These are phyloP conservation scores for Aspergillus hancockii DNA, from an alignment of 495 filamentous ascomycete genomes.

Conservation along the genomic window DNA sequence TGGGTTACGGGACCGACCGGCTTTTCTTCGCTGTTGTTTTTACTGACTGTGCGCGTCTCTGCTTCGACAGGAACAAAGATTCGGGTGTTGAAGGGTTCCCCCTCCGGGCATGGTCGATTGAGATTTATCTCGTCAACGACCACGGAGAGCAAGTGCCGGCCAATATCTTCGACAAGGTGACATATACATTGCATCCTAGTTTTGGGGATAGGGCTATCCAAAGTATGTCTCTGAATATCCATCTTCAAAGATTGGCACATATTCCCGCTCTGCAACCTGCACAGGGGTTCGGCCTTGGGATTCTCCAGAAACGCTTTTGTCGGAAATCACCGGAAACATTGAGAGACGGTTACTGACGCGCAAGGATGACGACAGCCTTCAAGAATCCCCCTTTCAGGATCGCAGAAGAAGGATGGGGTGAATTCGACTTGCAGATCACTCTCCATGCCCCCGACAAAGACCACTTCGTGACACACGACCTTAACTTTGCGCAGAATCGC, in stretches of 20 bases:
- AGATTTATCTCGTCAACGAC: slow-evolving; percentile 61
- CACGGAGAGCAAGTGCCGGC: slow-evolving; percentile 70
- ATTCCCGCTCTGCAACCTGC: not conserved
- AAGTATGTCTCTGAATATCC: slow-evolving; percentile 55
- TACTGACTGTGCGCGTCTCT: slow-evolving; percentile 21
- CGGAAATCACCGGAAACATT: not conserved
- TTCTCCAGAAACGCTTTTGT: not conserved
- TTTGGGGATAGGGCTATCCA: slow-evolving; percentile 79
- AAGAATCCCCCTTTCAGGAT: slow-evolving; percentile 85
- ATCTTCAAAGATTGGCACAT: not conserved
- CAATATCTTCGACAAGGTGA: slow-evolving; percentile 83
- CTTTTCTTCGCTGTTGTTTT: slow-evolving; percentile 8
- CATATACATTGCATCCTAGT: slow-evolving; percentile 89
- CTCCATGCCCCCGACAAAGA: slow-evolving; percentile 83
- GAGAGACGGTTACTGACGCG: not conserved
- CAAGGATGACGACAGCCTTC: slow-evolving; percentile 55
- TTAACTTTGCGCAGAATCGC: slow-evolving; percentile 79
- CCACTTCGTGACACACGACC: slow-evolving; percentile 76
- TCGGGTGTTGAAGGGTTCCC: slow-evolving; percentile 84
- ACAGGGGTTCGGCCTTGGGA: not conserved
- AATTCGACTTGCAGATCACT: slow-evolving; percentile 93
- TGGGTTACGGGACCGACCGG: not conserved
- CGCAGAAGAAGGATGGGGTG: slow-evolving; percentile 94
- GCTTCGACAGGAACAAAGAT: slow-evolving; percentile 56
- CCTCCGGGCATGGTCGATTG: slow-evolving; percentile 72